Conservation (phyloP, 148 eudicot species). For the Spergularia marina region DNA sequence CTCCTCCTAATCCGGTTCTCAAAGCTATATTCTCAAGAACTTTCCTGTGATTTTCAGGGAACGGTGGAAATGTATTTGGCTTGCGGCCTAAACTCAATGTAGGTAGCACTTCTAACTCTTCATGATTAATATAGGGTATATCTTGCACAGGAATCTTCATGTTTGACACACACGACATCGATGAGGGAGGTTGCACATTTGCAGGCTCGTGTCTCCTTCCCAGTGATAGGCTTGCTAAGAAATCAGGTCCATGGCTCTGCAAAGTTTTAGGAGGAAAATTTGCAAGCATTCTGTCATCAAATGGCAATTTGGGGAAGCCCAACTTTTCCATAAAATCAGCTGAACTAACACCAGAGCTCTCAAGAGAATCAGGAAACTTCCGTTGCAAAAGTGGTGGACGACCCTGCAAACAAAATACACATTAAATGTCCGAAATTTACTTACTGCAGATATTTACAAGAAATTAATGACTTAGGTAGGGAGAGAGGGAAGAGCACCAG, state of each 20-base stretch:
- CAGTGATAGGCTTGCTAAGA: constrained; percentile 60
- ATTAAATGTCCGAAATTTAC: neutral
- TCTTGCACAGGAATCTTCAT: constrained; percentile 48
- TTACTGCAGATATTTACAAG: neutral
- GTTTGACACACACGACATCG: constrained; percentile 58
- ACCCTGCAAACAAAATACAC: constrained; percentile 52
- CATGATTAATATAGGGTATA: constrained; percentile 39
- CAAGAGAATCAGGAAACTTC: constrained; percentile 43
- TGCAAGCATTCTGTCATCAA: constrained; percentile 55
- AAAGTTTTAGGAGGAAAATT: constrained; percentile 47
- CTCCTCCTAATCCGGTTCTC: constrained; percentile 66
- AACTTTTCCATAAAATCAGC: constrained; percentile 57
- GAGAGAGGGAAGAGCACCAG: constrained; percentile 36
- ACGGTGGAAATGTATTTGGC: constrained; percentile 44
- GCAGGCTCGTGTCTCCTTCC: constrained; percentile 50
- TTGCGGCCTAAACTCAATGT: constrained; percentile 55
- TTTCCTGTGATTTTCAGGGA: constrained; percentile 84
- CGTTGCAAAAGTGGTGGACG: constrained; percentile 40
- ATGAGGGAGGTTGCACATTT: constrained; percentile 35
- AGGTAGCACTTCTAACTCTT: constrained; percentile 51
- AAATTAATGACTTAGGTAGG: constrained; percentile 2
- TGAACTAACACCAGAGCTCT: constrained; percentile 43
- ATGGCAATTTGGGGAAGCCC: constrained; percentile 72
- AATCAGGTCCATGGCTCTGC: constrained; percentile 46
- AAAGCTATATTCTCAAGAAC: constrained; percentile 83